Percentiles rank a stretch among this genome's conserved stretches.
Conservation (phyloP, 768 basidiomycete genomes). For the Phaffia australis region DNA sequence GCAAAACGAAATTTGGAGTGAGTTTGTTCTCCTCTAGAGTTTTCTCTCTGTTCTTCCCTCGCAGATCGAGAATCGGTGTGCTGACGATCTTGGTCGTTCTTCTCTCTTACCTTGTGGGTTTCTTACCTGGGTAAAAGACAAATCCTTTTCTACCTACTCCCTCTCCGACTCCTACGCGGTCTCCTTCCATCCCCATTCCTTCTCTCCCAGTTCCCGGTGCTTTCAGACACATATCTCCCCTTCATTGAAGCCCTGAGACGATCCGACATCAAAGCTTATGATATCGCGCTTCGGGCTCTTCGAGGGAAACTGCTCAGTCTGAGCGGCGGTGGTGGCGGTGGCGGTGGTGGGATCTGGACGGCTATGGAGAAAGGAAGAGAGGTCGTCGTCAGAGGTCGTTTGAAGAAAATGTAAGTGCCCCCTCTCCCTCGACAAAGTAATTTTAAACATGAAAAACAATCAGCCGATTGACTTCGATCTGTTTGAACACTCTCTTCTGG, state of each 20-base stretch:
- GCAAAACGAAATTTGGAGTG: slow-evolving; percentile 74
- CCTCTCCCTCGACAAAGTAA: background rate
- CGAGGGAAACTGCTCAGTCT: slow-evolving; percentile 56
- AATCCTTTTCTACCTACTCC: slow-evolving; percentile 80
- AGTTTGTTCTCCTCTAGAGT: slow-evolving; percentile 31
- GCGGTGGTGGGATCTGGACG: slow-evolving; percentile 69
- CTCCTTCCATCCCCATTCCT: slow-evolving; percentile 67
- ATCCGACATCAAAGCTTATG: slow-evolving; percentile 72
- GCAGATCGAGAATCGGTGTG: too few relatives aligned
- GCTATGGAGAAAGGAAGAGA: slow-evolving; percentile 81
- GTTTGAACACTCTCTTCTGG: slow-evolving; percentile 4
- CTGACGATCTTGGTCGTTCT: too few relatives aligned
- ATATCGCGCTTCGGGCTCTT: slow-evolving; percentile 55
- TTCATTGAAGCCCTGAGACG: slow-evolving; percentile 67
- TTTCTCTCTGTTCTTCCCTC: too few relatives aligned
- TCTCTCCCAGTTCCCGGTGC: slow-evolving; percentile 58
- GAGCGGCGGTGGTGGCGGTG: too few relatives aligned
- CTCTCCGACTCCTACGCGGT: slow-evolving; percentile 75
- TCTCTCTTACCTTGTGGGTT: slow-evolving; percentile 9
- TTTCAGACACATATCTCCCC: slow-evolving; percentile 62
- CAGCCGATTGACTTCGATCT: too few relatives aligned
- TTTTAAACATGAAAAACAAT: background rate
- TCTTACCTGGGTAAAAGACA: slow-evolving; percentile 47
- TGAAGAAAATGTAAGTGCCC: slow-evolving; percentile 44
- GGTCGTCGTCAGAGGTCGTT: slow-evolving; percentile 69